Evolutionary conservation across 2,329 filamentous ascomycete genomes (phyloP).

Genomic region (Apiospora phragmitis): DNA sequence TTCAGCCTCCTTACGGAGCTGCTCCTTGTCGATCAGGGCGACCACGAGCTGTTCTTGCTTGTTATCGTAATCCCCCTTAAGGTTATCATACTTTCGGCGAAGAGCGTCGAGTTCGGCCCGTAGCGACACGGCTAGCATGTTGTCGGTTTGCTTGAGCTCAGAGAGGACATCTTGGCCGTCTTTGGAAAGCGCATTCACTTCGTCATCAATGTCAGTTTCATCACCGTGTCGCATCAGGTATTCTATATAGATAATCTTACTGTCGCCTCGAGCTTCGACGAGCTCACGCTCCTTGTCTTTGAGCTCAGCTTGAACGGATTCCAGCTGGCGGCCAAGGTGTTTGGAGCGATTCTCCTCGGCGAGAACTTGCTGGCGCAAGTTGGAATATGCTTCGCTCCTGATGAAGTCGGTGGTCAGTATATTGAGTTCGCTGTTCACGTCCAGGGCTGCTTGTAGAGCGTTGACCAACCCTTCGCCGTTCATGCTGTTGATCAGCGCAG

Average conservation of each 20-base stretch:
- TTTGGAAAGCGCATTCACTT: constrained; percentile 55
- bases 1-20: constrained; percentile 56
- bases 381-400: constrained; percentile 54
- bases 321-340: constrained; percentile 45
- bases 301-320: constrained; percentile 42
- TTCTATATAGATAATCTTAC: constrained; percentile 38
- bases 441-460: constrained; percentile 35
- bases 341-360: constrained; percentile 50
- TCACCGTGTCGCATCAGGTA: constrained; percentile 19
- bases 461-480: constrained; percentile 57
- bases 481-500: constrained; percentile 52
- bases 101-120: constrained; percentile 57
- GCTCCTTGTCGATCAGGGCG: constrained; percentile 60
- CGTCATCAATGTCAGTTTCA: constrained; percentile 28
- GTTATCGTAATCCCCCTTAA: constrained; percentile 54
- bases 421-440: constrained; percentile 33
- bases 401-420: constrained; percentile 47
- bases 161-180: constrained; percentile 56
- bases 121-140: constrained; percentile 58
- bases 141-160: constrained; percentile 60
- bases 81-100: constrained; percentile 50
- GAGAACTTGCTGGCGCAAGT: constrained; percentile 50
- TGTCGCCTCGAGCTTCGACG: constrained; percentile 51
- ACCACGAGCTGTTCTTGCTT: constrained; percentile 62
- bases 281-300: constrained; percentile 58